Conservation (phyloP, 129 eudicot genomes). For the Logfia minima region DNA sequence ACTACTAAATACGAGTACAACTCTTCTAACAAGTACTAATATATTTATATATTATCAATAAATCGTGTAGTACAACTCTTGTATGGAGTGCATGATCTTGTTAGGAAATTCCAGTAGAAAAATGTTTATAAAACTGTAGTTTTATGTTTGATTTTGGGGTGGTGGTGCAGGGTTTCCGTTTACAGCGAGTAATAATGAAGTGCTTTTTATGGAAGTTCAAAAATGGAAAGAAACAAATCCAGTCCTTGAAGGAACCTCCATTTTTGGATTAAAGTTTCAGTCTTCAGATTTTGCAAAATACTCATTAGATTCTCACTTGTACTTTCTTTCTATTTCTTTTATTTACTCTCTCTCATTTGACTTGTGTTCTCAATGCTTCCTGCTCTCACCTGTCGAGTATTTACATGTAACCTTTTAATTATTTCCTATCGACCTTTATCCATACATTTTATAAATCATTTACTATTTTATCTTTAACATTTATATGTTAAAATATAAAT, state of each 20-base stretch:
- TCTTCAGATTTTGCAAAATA: slow-evolving; percentile 29
- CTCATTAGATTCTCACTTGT: slow-evolving; percentile 28
- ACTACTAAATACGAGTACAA: too few relatives aligned
- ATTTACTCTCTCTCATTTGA: slow-evolving; percentile 8
- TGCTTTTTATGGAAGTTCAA: slow-evolving; percentile 26
- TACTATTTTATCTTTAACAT: too few relatives aligned
- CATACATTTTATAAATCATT: too few relatives aligned
- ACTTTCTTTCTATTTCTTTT: slow-evolving; percentile 6
- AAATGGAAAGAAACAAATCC: slow-evolving; percentile 24
- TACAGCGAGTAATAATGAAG: slow-evolving; percentile 29
- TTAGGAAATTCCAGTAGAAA: neutral
- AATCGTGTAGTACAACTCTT: slow-evolving; percentile 6
- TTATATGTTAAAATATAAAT: too few relatives aligned
- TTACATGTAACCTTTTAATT: neutral
- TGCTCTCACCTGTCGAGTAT: slow-evolving; percentile 1
- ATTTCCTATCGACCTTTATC: neutral
- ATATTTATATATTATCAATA: neutral
- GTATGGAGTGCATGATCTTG: slow-evolving; percentile 9
- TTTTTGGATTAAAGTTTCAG: slow-evolving; percentile 19
- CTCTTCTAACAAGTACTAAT: neutral
- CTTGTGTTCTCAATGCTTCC: neutral
- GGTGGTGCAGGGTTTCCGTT: slow-evolving; percentile 16
- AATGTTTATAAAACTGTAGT: neutral
- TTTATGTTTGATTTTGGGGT: neutral
- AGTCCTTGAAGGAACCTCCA: slow-evolving; percentile 26